Evolutionary conservation across 306 rosid species (phyloP).

Genomic region (cucumber (Cucumis sativus)): DNA sequence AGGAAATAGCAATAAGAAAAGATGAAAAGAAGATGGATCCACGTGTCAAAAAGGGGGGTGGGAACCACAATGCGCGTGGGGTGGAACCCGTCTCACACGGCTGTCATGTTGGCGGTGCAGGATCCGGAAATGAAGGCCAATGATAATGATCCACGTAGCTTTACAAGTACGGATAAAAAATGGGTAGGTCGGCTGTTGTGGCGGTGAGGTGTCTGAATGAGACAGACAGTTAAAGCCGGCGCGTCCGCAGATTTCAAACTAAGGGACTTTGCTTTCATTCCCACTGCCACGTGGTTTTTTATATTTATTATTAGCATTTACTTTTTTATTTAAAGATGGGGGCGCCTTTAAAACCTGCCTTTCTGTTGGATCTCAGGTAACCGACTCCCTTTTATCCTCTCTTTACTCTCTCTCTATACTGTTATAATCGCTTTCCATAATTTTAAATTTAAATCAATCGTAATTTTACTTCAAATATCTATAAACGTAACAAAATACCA

Average conservation of each 20-base stretch:
- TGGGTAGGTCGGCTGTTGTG: slow-evolving; percentile 1
- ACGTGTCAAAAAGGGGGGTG: background rate
- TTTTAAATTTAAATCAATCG: no score
- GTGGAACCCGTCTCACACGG: background rate
- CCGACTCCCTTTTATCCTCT: background rate
- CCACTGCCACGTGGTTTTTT: background rate
- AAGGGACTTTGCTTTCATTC: background rate
- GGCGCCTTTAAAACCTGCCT: background rate
- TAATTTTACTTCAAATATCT: no score
- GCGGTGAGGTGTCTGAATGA: slow-evolving; percentile 8
- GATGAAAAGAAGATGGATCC: background rate
- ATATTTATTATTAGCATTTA: no score
- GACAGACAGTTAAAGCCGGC: slow-evolving; percentile 17
- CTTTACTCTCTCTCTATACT: background rate
- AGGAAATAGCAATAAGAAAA: background rate
- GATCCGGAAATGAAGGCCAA: background rate
- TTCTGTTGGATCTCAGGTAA: slow-evolving; percentile 3
- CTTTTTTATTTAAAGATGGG: background rate
- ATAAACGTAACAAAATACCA: no score
- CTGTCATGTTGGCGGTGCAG: background rate
- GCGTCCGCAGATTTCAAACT: background rate
- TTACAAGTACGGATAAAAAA: background rate
- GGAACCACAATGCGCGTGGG: background rate
- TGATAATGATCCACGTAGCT: background rate
- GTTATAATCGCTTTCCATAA: no score